Base-by-base conservation (phyloP, 2,329 filamentous ascomycete species). In the Knufia fluminis region DNA sequence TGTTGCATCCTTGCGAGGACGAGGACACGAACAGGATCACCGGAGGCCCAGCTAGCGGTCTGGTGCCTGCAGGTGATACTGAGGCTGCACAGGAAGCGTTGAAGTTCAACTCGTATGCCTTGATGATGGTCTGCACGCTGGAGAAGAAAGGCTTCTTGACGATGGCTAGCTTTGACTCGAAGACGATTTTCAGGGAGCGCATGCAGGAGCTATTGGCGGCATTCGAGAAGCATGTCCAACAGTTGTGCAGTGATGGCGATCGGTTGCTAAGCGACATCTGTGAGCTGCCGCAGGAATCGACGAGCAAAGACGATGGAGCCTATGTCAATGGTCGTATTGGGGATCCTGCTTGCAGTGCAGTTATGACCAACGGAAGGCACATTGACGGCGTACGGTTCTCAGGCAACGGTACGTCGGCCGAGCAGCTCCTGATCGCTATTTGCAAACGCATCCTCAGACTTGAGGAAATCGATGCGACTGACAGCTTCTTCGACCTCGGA, bases 151-250 rank as follows among this genome's bases (percentile, higher is more conserved):
- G 75, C 1, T 77, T 83, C 59, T 63, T 75, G 14, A 68, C 80
- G 49, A 80, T 79, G 67, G 79, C 79, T 0, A 81, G 80, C 57
- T 83, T 83, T 57, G 80, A 85, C 58, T 79, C 78, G 19, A 74
- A 75, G n/a, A 72, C 75, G 0, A 73, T 84, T 16, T 67, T 68
- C 16, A 68, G 66, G 26, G 63, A 66, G 20, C 70, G 73, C 16
- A 77, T 82, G 65, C 66, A 80, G 57, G 68, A 70, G 26, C 74
- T 75, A 2, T 65, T 82, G 19, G 60, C 67, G 1, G 73, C 78
- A 47, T 68, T 83, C 19, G 72, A 72, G 28, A 65, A 68, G 2
- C 70, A 77, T n/a, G 70, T 72, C 0, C 68, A 71, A 36, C 64
- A 73, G 19, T 68, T 84, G 20, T 73, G 74, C 17, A 28, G 54